Conservation (phyloP, 2,329 filamentous ascomycete species). For the Lachnellula hyalina region DNA sequence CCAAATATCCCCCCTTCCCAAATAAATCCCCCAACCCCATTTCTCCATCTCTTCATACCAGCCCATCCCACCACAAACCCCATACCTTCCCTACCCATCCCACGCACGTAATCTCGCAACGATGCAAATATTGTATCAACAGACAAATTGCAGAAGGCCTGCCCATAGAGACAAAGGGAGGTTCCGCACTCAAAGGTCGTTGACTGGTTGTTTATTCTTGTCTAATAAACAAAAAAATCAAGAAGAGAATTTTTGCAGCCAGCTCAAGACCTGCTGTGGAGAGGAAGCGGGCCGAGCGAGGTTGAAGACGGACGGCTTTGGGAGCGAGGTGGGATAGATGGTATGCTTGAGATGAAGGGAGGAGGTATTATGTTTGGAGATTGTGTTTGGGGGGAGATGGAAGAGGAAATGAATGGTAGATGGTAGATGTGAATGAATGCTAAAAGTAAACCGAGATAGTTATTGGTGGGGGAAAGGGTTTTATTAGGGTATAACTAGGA, state of each 20-base stretch:
- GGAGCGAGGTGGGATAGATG: background rate
- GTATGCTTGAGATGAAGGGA: background rate
- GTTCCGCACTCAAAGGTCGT: constrained; percentile 56
- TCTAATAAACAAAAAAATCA: constrained; percentile 39
- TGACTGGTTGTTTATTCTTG: constrained; percentile 44
- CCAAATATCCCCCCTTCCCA: too few relatives aligned
- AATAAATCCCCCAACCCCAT: too few relatives aligned
- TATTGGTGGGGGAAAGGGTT: too few relatives aligned
- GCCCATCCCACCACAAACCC: too few relatives aligned
- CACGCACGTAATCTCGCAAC: too few relatives aligned
- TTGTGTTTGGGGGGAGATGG: too few relatives aligned
- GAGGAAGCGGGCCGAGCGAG: constrained; percentile 48
- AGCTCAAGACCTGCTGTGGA: constrained; percentile 51
- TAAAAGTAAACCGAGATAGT: too few relatives aligned
- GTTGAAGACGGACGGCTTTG: constrained; percentile 42
- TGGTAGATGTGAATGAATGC: too few relatives aligned
- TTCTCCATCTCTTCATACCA: too few relatives aligned
- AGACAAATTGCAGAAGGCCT: constrained; percentile 53
- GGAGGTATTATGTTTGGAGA: background rate
- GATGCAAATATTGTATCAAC: constrained; percentile 41
- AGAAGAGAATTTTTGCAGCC: constrained; percentile 39
- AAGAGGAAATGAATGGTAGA: too few relatives aligned
- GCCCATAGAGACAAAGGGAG: constrained; percentile 41
- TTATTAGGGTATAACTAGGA: too few relatives aligned
- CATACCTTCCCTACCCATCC: too few relatives aligned